phyloP scores from a whole-genome alignment of 2,329 filamentous ascomycete species.

The Neopestalotiopsis sp. region DNA sequence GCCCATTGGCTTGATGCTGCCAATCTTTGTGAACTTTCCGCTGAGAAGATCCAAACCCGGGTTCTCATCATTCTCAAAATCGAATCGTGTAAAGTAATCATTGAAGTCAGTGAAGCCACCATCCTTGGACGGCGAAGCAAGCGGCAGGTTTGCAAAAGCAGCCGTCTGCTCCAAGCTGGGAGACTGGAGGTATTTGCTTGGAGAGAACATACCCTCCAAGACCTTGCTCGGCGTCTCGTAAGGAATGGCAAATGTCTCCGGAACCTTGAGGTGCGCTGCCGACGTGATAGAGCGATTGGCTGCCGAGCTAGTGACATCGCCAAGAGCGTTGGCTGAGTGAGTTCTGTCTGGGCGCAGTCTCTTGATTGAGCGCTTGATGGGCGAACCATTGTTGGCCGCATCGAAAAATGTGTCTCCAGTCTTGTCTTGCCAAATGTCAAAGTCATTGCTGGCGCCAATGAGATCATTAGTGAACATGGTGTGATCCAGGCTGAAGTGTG shows the following conservation, averaged over 20 bases:
- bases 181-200: conserved; percentile 56
- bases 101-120: conserved; percentile 19
- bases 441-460: conserved; percentile 54
- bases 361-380: conserved; percentile 66
- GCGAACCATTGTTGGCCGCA: conserved; percentile 63
- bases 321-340: conserved; percentile 64
- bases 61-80: conserved; percentile 61
- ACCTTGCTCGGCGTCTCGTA: conserved; percentile 64
- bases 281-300: conserved; percentile 56
- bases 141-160: conserved; percentile 2
- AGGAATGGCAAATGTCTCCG: conserved; percentile 42
- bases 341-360: conserved; percentile 69
- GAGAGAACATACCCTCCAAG: conserved; percentile 59
- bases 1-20: conserved; percentile 46
- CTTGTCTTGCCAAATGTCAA: conserved; percentile 66
- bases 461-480: conserved; percentile 57
- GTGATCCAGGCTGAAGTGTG: conserved; percentile 70
- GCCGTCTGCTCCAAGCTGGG: conserved; percentile 40
- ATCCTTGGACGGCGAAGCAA: conserved; percentile 42
- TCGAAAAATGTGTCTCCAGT: conserved; percentile 47
- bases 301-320: conserved; percentile 61
- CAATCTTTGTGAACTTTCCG: conserved; percentile 74
- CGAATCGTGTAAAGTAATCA: conserved; percentile 33
- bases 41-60: conserved; percentile 73
- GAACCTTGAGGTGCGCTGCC: conserved; percentile 55